Evolutionary conservation across 2,329 filamentous ascomycete genomes (phyloP).

Genomic region (Phaeosphaeriaceae sp.): DNA sequence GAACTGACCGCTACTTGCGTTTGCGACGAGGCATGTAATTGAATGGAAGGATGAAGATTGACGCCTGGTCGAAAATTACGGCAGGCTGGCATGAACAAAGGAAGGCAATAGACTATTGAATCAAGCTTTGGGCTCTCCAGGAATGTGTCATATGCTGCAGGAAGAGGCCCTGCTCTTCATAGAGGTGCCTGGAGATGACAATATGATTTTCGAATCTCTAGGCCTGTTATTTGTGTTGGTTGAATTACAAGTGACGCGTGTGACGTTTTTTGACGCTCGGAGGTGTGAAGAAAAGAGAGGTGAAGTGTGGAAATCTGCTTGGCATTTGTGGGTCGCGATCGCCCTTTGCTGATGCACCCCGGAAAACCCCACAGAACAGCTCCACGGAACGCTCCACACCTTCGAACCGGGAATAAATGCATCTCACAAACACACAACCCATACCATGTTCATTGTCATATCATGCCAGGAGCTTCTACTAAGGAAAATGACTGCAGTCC

Average conservation of each 20-base stretch:
- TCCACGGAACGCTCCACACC: constrained; percentile 13
- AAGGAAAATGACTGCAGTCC: background rate
- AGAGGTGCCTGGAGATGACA: background rate
- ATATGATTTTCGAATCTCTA: background rate
- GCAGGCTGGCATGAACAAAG: background rate
- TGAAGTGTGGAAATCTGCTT: constrained; percentile 5
- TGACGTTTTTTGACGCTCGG: background rate
- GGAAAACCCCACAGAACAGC: constrained; percentile 12
- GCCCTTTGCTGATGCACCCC: constrained; percentile 13
- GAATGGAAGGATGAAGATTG: no score
- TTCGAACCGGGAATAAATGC: background rate
- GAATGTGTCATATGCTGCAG: background rate
- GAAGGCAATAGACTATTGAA: background rate
- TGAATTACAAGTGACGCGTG: background rate
- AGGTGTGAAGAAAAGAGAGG: constrained; percentile 1
- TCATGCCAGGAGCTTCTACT: background rate
- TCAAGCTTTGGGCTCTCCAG: background rate
- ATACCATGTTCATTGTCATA: background rate
- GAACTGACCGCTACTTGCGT: background rate
- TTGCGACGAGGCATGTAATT: background rate
- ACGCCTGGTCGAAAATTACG: background rate
- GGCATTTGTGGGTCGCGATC: constrained; percentile 5
- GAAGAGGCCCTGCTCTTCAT: background rate
- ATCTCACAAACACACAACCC: background rate
- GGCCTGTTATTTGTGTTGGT: background rate